Conservation (phyloP, 192 early-diverging fungal genomes). For the Phlyctochytrium planicorne region DNA sequence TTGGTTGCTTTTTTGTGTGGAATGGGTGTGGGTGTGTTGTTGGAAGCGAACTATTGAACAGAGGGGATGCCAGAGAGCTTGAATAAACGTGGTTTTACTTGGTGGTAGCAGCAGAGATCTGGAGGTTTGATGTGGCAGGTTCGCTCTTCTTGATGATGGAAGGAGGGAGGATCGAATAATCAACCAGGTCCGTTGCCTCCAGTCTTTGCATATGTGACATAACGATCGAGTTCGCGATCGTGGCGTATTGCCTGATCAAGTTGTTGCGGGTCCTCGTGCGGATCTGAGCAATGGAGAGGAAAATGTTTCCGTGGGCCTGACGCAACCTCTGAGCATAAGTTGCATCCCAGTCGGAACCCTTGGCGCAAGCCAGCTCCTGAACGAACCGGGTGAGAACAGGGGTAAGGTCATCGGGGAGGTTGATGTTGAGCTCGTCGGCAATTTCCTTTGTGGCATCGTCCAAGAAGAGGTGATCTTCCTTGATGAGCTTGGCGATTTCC, state of each 20-base stretch:
- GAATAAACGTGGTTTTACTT: no score
- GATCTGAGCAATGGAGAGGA: conserved; percentile 1
- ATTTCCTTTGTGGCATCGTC: background rate
- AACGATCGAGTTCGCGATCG: background rate
- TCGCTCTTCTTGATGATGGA: background rate
- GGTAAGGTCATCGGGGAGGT: background rate
- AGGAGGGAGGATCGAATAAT: background rate
- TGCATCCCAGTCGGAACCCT: background rate
- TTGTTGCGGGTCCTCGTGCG: background rate
- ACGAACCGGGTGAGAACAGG: background rate
- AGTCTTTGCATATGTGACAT: background rate
- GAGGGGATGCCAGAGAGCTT: no score
- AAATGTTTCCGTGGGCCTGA: background rate
- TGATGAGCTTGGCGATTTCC: background rate
- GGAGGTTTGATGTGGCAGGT: background rate
- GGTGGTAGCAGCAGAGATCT: no score
- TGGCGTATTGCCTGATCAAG: background rate
- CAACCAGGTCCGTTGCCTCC: background rate
- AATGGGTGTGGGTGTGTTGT: no score
- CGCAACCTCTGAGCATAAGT: background rate
- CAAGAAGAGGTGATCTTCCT: background rate
- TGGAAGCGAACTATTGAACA: no score
- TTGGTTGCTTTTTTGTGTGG: no score
- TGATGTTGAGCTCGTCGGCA: background rate
- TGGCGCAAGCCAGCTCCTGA: background rate